A percentile compares a stretch with the other conserved stretches of the same genome.
These are phyloP conservation scores for Leccinum disarticulatum DNA, from an alignment of 768 basidiomycete species.

Conservation along the genomic window DNA sequence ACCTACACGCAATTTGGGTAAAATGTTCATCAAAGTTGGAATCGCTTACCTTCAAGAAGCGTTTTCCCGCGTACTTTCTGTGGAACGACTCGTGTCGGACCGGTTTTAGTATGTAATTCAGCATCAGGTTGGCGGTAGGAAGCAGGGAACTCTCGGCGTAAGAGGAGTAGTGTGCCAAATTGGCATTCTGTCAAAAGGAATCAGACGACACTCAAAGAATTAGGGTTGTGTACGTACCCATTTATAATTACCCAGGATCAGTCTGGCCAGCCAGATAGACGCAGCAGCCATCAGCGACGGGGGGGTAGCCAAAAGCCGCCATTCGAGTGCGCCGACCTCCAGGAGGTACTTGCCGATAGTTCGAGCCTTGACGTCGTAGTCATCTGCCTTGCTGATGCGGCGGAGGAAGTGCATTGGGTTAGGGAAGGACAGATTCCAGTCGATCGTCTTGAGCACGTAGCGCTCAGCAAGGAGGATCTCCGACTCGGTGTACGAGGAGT, in stretches of 20 bases:
- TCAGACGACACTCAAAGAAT: background rate
- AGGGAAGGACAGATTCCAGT: conserved; percentile 84
- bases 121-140: conserved; percentile 81
- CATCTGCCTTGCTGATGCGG: conserved; percentile 90
- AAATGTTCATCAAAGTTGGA: background rate
- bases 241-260: conserved; percentile 73
- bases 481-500: conserved; percentile 69
- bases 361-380: conserved; percentile 80
- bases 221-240: conserved; percentile 66
- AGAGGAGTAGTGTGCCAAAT: conserved; percentile 83
- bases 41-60: conserved; percentile 70
- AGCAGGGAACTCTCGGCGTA: conserved; percentile 80
- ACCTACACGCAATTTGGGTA: conserved; percentile 46
- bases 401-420: conserved; percentile 89
- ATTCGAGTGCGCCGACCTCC: conserved; percentile 83
- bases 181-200: conserved; percentile 58
- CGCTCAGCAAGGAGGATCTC: conserved; percentile 89
- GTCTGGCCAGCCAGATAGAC: conserved; percentile 80
- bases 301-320: conserved; percentile 67
- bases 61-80: conserved; percentile 87
- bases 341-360: conserved; percentile 90
- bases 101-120: conserved; percentile 81
- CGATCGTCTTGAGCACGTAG: conserved; percentile 81
- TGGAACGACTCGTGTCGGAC: conserved; percentile 73
- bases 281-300: conserved; percentile 84